Evolutionary conservation across 352 stramenopile genomes (phyloP).

Genomic region (Globisporangium ultimum): DNA sequence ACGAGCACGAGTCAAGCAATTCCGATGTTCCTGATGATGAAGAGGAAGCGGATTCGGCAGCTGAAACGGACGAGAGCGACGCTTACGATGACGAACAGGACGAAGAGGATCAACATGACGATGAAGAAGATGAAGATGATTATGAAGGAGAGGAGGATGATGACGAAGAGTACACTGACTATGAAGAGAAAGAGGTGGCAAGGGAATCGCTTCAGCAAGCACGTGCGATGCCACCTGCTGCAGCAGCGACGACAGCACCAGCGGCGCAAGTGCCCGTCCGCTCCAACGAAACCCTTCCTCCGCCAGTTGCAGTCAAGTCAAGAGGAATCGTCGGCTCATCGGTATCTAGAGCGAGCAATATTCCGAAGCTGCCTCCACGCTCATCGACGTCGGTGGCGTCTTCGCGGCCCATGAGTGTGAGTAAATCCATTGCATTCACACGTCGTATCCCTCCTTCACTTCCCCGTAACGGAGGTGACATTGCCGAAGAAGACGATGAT

Average conservation of each 20-base stretch:
- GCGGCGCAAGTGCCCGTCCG: conserved; percentile 14
- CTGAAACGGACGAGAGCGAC: conserved; percentile 13
- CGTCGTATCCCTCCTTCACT: conserved; percentile 25
- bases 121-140: conserved; percentile 18
- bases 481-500: conserved; percentile 22
- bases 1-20: conserved; percentile 1
- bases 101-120: conserved; percentile 24
- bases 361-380: conserved; percentile 37
- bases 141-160: conserved; percentile 20
- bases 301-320: conserved; percentile 5
- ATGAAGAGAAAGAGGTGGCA: conserved; percentile 3
- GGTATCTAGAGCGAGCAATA: conserved; percentile 8
- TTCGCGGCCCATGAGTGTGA: conserved; percentile 69
- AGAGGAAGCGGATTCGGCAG: conserved; percentile 10
- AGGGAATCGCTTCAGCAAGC: conserved; percentile 7
- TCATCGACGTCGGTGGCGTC: conserved; percentile 49
- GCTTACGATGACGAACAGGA: conserved; percentile 14
- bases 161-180: conserved; percentile 7
- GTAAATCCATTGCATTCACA: conserved; percentile 75
- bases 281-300: conserved; percentile 6
- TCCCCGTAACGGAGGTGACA: conserved; percentile 1
- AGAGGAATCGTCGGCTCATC: conserved; percentile 12
- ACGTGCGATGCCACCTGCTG: conserved; percentile 1
- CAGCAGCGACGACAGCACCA: background rate
- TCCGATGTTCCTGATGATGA: conserved; percentile 7